Conservation (phyloP, 306 rosid genomes). For the Vicia faba region DNA sequence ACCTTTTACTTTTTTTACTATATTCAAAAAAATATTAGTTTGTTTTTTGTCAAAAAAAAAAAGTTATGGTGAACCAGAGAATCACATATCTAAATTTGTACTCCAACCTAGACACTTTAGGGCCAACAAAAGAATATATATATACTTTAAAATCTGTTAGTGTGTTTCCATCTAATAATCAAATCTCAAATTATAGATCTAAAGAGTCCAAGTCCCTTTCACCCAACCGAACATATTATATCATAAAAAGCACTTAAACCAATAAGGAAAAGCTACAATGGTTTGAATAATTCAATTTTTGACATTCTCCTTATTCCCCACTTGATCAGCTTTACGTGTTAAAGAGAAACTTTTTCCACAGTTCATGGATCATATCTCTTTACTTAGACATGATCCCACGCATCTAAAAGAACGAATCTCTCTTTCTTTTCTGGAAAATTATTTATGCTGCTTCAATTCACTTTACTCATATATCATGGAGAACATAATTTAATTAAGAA, state of each 20-base stretch:
- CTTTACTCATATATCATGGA: slow-evolving; percentile 45
- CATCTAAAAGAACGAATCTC: slow-evolving; percentile 40
- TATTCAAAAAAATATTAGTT: no score
- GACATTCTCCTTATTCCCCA: slow-evolving; percentile 36
- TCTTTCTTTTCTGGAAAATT: slow-evolving; percentile 16
- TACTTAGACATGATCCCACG: slow-evolving; percentile 49
- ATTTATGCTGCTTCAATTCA: slow-evolving; percentile 40
- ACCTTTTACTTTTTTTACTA: no score
- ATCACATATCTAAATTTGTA: no score
- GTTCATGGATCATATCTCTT: slow-evolving; percentile 60
- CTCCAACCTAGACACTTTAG: not conserved
- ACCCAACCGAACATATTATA: not conserved
- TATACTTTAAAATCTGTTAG: not conserved
- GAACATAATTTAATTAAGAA: no score
- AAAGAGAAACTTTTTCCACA: slow-evolving; percentile 80
- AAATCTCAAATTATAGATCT: not conserved
- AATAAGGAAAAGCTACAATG: not conserved
- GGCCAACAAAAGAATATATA: not conserved
- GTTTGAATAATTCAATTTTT: not conserved
- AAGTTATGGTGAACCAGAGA: no score
- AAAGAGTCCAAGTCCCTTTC: slow-evolving; percentile 14
- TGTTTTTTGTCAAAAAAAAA: no score
- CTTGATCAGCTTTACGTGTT: slow-evolving; percentile 50
- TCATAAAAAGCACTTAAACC: not conserved
- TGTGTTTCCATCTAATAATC: not conserved